These are phyloP conservation scores for Beauveria brongniartii DNA, from an alignment of 2,329 filamentous ascomycete species.

Conservation along the genomic window DNA sequence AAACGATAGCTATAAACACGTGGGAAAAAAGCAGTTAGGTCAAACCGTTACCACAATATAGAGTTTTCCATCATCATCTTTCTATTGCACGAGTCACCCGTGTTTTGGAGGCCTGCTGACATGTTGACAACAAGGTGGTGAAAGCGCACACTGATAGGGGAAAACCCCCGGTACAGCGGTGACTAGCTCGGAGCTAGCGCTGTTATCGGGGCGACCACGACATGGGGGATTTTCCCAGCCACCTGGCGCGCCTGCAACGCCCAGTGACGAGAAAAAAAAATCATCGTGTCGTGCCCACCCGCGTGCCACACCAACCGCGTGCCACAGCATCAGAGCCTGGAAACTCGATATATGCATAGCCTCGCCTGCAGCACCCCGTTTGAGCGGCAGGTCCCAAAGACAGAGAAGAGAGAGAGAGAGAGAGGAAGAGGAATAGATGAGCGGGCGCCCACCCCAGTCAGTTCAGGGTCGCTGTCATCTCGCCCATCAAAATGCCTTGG, in stretches of 20 bases:
- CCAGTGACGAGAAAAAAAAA: too few relatives aligned
- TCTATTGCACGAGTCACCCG: neutral
- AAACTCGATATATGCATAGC: neutral
- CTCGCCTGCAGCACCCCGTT: neutral
- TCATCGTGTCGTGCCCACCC: too few relatives aligned
- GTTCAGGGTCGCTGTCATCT: conserved; percentile 2
- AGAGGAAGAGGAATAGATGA: neutral
- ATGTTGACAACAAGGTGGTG: neutral
- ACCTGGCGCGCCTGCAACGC: neutral
- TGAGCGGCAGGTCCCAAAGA: neutral
- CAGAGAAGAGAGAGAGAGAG: neutral
- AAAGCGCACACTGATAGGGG: neutral
- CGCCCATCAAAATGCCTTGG: neutral
- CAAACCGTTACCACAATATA: too few relatives aligned
- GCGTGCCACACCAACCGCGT: neutral
- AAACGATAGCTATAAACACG: neutral
- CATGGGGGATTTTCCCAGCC: conserved; percentile 3
- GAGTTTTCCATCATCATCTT: neutral
- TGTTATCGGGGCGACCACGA: conserved; percentile 6
- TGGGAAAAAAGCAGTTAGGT: neutral
- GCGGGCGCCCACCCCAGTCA: conserved; percentile 2
- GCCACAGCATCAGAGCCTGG: neutral
- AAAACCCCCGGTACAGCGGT: conserved; percentile 3
- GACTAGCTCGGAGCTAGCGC: conserved; percentile 7
- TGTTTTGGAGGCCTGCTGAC: too few relatives aligned